Percentiles rank a stretch among this genome's conserved stretches.
Evolutionary conservation across 305 asterid genomes (phyloP).

Genomic region (Monarda citriodora): DNA sequence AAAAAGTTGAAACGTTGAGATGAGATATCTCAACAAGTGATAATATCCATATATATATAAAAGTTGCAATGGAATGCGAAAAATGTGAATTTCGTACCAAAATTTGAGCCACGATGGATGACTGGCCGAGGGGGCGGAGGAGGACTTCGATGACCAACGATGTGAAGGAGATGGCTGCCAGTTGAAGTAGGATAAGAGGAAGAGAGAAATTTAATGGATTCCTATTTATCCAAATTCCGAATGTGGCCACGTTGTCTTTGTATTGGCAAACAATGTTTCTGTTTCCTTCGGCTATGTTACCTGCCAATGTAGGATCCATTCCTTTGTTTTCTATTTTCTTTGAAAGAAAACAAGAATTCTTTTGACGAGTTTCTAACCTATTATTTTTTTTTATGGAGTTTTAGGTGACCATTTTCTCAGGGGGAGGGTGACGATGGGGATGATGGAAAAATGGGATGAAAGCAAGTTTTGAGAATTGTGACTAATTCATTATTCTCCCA

Average conservation of each 20-base stretch:
- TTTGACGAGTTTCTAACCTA: neutral
- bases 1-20: no score
- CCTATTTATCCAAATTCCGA: slow-evolving; percentile 33
- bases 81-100: no score
- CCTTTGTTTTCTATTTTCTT: neutral
- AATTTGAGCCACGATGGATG: slow-evolving; percentile 65
- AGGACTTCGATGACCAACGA: slow-evolving; percentile 44
- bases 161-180: slow-evolving; percentile 46
- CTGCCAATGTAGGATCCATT: slow-evolving; percentile 10
- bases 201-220: slow-evolving; percentile 56
- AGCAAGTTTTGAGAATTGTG: neutral
- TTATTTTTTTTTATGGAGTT: neutral
- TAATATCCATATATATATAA: no score
- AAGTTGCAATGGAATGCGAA: no score
- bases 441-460: slow-evolving; percentile 14
- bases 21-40: no score
- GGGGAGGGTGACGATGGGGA: neutral
- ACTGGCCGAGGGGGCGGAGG: slow-evolving; percentile 80
- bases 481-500: slow-evolving; percentile 7
- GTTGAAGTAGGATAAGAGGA: slow-evolving; percentile 66
- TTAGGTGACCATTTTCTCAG: neutral
- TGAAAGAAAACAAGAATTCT: neutral
- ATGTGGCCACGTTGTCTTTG: slow-evolving; percentile 30
- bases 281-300: slow-evolving; percentile 28
- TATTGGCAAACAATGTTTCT: slow-evolving; percentile 41